phyloP scores from a whole-genome alignment of 345 rosid genomes.

The Eucalyptus shirleyi region DNA sequence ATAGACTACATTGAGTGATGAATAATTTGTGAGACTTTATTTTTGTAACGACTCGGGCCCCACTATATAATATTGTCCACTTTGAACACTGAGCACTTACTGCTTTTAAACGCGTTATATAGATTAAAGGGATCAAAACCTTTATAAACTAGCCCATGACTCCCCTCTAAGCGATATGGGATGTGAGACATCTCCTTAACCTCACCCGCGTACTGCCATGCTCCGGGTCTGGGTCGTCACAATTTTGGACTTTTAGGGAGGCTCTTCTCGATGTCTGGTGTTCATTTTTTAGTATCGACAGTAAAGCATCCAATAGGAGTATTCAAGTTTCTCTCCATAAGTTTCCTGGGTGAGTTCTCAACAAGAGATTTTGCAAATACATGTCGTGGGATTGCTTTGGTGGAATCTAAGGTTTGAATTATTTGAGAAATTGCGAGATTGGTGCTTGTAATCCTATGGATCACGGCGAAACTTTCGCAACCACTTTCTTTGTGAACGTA shows the following conservation, averaged over 20 bases:
- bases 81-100: no score
- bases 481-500: accelerated
- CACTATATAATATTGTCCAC: no score
- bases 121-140: no score
- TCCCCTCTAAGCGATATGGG: no score
- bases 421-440: background rate
- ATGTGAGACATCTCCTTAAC: no score
- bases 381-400: background rate
- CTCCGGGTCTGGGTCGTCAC: no score
- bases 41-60: background rate
- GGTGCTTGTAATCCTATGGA: background rate
- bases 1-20: background rate
- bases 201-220: no score
- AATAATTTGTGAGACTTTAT: background rate
- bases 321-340: background rate
- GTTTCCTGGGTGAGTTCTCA: background rate
- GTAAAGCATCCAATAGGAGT: background rate
- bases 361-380: background rate
- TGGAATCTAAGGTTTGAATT: background rate
- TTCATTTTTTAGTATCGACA: background rate
- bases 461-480: background rate
- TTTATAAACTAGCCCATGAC: no score
- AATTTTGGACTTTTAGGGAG: background rate
- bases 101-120: no score
- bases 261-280: background rate